Evolutionary conservation across 169 alveolate species (phyloP), one percentile per base, ranked within the genome.

Genomic region (Plasmodium gallinaceum): DNA sequence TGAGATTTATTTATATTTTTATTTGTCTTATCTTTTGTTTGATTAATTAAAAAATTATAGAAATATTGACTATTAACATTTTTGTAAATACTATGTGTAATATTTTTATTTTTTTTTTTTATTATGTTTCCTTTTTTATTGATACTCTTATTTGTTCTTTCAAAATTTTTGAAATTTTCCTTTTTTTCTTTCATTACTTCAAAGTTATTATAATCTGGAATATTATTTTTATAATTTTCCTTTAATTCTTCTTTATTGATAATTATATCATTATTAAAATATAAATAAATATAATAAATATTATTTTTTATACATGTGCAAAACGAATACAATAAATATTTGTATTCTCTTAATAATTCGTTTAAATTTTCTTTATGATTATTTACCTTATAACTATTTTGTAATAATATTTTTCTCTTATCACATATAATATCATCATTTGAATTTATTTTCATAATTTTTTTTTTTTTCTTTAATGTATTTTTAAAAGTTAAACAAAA

Each of bases 201-300:
- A n/a, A 62, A 74, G 9, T 4, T 24, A n/a, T 46, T 12, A 46
- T 8, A 22, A 20, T 43, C 12, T 12, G 22, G 26, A 57, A 52
- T 57, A 42, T 24, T 42, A 12, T 64, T 73, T 57, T 45, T 26
- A 26, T 62, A 12, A 9, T 45, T 22, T 57, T 37, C 46, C 32
- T 58, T 43, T 18, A 24, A 32, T 8, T 52, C 68, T 48, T 32
- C 16, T 24, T 73, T 57, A 39, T 62, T 57, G 32, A 42, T 45
- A 57, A 83, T 83, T 16, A 61, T 26, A 7, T 83, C 91, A 46
- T 68, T 68, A 57, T 68, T 83, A 83, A 83, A 83, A 83, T 68
- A 83, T 37, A 83, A 39, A 68, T 83, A 83, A 32, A 83, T 83
- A 32, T 83, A 83, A 68, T 18, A 68, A 18, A 83, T 83, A 72